Percentiles rank a stretch among this genome's conserved stretches.
phyloP scores from a whole-genome alignment of 2,329 filamentous ascomycete genomes.

The Alternaria sp. region DNA sequence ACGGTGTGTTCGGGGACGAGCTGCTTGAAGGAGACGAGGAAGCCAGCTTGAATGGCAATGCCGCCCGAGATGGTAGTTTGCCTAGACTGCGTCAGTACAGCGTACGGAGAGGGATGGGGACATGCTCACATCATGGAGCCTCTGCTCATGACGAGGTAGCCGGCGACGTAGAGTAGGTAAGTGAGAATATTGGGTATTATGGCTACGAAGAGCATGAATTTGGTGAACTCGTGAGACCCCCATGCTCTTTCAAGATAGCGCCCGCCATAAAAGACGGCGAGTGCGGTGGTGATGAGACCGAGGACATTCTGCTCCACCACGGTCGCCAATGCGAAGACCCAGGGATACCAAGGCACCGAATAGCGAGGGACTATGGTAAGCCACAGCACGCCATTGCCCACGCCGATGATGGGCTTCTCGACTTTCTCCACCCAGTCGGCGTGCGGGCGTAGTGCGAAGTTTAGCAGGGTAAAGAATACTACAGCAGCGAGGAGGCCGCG shows the following conservation, averaged over 20 bases:
- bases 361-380: slow-evolving; percentile 84
- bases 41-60: slow-evolving; percentile 87
- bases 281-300: slow-evolving; percentile 77
- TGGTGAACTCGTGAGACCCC: slow-evolving; percentile 90
- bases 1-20: slow-evolving; percentile 97
- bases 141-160: slow-evolving; percentile 73
- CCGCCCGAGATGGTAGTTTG: slow-evolving; percentile 89
- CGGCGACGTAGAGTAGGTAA: slow-evolving; percentile 76
- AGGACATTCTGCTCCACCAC: slow-evolving; percentile 94
- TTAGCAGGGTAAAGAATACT: slow-evolving; percentile 80
- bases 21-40: slow-evolving; percentile 97
- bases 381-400: slow-evolving; percentile 78
- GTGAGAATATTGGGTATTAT: slow-evolving; percentile 81
- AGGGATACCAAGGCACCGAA: slow-evolving; percentile 82
- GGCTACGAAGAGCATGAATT: slow-evolving; percentile 80
- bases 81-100: slow-evolving; percentile 38
- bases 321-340: slow-evolving; percentile 87
- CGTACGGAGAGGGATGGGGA: not conserved
- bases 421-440: slow-evolving; percentile 58
- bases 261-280: slow-evolving; percentile 88
- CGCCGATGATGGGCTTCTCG: slow-evolving; percentile 51
- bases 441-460: slow-evolving; percentile 72
- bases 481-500: slow-evolving; percentile 79
- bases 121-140: slow-evolving; percentile 72
- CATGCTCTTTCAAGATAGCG: slow-evolving; percentile 95